These are phyloP conservation scores for Xylaria acuta DNA, from an alignment of 495 filamentous ascomycete genomes.

Conservation along the genomic window DNA sequence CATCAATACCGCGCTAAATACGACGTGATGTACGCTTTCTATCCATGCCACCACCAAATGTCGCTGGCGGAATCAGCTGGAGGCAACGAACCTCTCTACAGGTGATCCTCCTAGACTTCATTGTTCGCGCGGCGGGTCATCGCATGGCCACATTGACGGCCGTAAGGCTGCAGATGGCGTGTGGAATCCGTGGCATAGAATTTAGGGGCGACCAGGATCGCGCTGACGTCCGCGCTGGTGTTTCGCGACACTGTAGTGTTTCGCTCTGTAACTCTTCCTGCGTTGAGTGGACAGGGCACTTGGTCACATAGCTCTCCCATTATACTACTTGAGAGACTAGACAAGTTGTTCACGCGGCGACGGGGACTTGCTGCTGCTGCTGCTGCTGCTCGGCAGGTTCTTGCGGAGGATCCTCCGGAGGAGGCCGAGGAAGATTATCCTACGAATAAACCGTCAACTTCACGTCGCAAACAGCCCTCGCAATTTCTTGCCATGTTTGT, in stretches of 20 bases:
- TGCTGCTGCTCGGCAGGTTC: conserved; percentile 27
- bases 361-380: conserved; percentile 37
- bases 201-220: neutral
- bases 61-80: neutral
- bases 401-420: conserved; percentile 33
- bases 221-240: conserved; percentile 6
- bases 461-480: neutral
- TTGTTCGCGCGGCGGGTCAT: neutral
- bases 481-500: neutral
- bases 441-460: conserved; percentile 27
- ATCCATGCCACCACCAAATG: neutral
- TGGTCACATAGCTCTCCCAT: neutral
- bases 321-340: neutral
- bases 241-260: conserved; percentile 15
- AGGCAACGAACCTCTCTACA: neutral
- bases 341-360: conserved; percentile 34
- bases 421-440: conserved; percentile 46
- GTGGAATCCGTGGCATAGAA: neutral
- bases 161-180: neutral
- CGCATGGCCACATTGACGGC: neutral
- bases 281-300: neutral
- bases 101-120: neutral
- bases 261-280: conserved; percentile 9
- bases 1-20: neutral
- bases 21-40: conserved; percentile 6